Evolutionary conservation across 2,329 filamentous ascomycete genomes (phyloP).

Genomic region (Alternaria viburni): DNA sequence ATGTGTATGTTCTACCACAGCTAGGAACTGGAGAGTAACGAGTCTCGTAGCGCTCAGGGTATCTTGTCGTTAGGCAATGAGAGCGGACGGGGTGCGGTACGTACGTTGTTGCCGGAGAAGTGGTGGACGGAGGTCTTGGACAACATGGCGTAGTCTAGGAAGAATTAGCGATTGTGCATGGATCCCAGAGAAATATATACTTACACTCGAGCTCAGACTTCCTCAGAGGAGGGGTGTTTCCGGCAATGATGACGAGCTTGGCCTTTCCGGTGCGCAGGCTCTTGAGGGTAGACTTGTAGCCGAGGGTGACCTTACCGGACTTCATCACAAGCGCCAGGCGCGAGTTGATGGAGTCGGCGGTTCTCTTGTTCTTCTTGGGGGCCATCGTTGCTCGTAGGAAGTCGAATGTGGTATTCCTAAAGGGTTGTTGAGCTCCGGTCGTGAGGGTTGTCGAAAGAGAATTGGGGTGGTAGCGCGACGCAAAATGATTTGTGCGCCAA

Average conservation of each 20-base stretch:
- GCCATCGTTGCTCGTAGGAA: constrained; percentile 63
- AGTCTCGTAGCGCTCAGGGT: constrained; percentile 9
- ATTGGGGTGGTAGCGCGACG: background rate
- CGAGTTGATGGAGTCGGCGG: constrained; percentile 76
- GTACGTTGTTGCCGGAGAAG: constrained; percentile 98
- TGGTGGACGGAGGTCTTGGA: constrained; percentile 73
- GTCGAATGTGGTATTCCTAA: constrained; percentile 32
- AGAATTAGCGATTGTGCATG: background rate
- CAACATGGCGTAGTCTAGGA: constrained; percentile 18
- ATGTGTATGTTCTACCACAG: constrained; percentile 4
- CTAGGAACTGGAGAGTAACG: background rate
- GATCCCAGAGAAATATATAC: constrained; percentile 53
- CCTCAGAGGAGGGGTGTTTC: constrained; percentile 96
- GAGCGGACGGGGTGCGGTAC: constrained; percentile 54
- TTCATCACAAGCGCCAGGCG: constrained; percentile 74
- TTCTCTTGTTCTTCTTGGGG: constrained; percentile 82
- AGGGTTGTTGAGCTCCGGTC: constrained; percentile 46
- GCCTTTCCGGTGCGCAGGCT: constrained; percentile 90
- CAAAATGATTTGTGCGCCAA: constrained; percentile 23
- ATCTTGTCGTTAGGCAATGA: constrained; percentile 50
- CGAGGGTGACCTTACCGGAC: constrained; percentile 81
- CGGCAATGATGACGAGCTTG: constrained; percentile 94
- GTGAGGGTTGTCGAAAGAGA: constrained; percentile 10
- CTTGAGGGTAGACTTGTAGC: constrained; percentile 92
- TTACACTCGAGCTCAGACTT: constrained; percentile 93